A percentile compares a stretch with the other conserved stretches of the same genome.
These are phyloP conservation scores for Bacterosira constricta DNA, from an alignment of 108 stramenopile species.

Conservation along the genomic window DNA sequence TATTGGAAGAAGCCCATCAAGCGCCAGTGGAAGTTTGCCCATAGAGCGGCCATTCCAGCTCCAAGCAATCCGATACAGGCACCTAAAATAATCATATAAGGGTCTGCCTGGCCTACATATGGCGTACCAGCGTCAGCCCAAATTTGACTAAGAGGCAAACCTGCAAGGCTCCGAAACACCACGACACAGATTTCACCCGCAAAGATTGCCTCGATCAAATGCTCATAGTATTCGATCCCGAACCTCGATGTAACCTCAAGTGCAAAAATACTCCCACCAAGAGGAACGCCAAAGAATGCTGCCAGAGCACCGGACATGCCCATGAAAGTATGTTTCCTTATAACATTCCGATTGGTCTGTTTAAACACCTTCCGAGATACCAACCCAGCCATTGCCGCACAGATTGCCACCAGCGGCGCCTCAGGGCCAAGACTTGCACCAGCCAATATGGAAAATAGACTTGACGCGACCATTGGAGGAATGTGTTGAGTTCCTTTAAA, in stretches of 20 bases:
- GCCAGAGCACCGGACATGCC: slow-evolving; percentile 70
- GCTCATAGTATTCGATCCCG: slow-evolving; percentile 76
- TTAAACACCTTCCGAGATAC: slow-evolving; percentile 56
- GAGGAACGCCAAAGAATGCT: slow-evolving; percentile 69
- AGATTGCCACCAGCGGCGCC: slow-evolving; percentile 51
- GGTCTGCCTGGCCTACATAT: slow-evolving; percentile 22
- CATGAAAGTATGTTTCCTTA: slow-evolving; percentile 75
- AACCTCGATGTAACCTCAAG: slow-evolving; percentile 67
- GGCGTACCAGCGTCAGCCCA: slow-evolving; percentile 34
- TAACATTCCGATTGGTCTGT: slow-evolving; percentile 46
- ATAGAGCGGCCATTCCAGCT: slow-evolving; percentile 53
- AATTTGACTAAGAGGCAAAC: slow-evolving; percentile 57
- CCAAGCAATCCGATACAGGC: slow-evolving; percentile 61
- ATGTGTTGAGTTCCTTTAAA: slow-evolving; percentile 68
- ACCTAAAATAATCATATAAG: slow-evolving; percentile 44
- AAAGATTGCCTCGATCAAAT: slow-evolving; percentile 63
- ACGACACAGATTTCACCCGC: slow-evolving; percentile 59
- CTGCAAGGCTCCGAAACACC: slow-evolving; percentile 57
- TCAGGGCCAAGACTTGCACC: slow-evolving; percentile 59
- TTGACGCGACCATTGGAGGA: slow-evolving; percentile 65
- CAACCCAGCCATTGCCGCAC: slow-evolving; percentile 66
- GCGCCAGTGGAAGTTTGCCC: slow-evolving; percentile 56
- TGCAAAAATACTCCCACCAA: slow-evolving; percentile 66
- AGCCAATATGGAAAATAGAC: slow-evolving; percentile 62
- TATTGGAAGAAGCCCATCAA: slow-evolving; percentile 47